Base-by-base conservation (phyloP, 805 yeast genomes). In the Ogataea nitratoaversa region DNA sequence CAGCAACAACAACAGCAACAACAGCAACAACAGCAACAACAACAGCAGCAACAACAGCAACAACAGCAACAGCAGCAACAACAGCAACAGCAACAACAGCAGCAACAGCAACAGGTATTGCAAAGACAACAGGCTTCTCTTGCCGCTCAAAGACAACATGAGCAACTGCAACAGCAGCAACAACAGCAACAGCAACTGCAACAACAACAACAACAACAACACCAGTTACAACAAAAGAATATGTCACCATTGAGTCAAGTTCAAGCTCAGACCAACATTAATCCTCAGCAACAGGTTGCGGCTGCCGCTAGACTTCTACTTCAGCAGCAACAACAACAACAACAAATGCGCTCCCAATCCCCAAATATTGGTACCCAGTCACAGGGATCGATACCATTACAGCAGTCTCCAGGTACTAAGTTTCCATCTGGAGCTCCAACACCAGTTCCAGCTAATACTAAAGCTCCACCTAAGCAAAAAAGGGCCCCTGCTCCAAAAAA, bases 321-420 rank as follows among this genome's bases (percentile, higher is more conserved):
- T 19, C 50, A 47, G 30, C 41, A 38, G 16, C 30, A 31, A n/a
- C 40, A 38, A 32, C 33, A 37, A 9, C 36, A 33, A 22, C 32
- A 39, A 31, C 44, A 43, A 27, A 32, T 34, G 16, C 47, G 44
- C 16, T 27, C 46, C 19, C 48, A 39, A 24, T 47, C 47, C 8
- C 50, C 48, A 18, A 52, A 45, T 20, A 35, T 40, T 18, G 37
- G 42, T 17, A 40, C 36, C 19, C 52, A 43, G 36, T 35, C 17
- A 1, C 42, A 38, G 30, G 29, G 36, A 5, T 25, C 23, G 19
- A 24, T 29, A 22, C 32, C 18, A 31, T 37, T 22, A 19, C 35
- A 18, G 22, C 47, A 37, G 28, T 13, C 30, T 36, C 45, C 42
- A 3, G 34, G 29, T 9, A 40, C 29, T 16, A 39, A 34, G 29